Conservation (phyloP, 805 yeast genomes). For the Starmera amethionina region DNA sequence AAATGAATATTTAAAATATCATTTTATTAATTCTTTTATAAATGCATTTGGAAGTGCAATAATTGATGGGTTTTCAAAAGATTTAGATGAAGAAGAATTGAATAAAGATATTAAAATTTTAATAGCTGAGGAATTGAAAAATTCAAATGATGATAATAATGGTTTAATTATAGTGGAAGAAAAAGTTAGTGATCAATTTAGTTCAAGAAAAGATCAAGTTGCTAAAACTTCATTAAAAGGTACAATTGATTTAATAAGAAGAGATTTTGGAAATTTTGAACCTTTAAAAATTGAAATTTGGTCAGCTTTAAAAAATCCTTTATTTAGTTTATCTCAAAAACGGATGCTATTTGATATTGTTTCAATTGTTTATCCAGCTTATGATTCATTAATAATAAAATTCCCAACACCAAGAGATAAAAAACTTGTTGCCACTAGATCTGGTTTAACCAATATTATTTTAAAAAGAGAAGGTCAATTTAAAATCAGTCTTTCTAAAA, state of each 20-base stretch:
- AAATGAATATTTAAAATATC: constrained; percentile 40
- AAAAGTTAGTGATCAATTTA: constrained; percentile 31
- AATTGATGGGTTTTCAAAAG: constrained; percentile 45
- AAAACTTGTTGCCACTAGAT: constrained; percentile 48
- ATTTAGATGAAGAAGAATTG: constrained; percentile 59
- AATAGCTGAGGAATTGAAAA: neutral
- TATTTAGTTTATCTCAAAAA: constrained; percentile 48
- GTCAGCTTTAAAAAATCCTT: constrained; percentile 56
- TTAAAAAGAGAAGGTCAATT: constrained; percentile 43
- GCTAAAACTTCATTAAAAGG: constrained; percentile 60
- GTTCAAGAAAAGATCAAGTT: constrained; percentile 48
- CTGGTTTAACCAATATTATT: constrained; percentile 44
- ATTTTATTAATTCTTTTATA: constrained; percentile 37
- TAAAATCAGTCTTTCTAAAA: constrained; percentile 12
- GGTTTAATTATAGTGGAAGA: constrained; percentile 52
- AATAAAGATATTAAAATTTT: constrained; percentile 8
- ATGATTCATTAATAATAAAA: constrained; percentile 49
- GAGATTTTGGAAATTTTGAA: constrained; percentile 42
- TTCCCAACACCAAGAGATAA: constrained; percentile 61
- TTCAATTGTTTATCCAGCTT: constrained; percentile 54
- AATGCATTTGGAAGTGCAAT: constrained; percentile 59
- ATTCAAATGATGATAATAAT: constrained; percentile 15
- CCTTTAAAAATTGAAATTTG: constrained; percentile 57
- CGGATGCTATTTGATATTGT: constrained; percentile 56
- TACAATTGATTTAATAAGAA: constrained; percentile 51